Conservation (phyloP, 2,329 filamentous ascomycete species). For the Apiospora koreana region DNA sequence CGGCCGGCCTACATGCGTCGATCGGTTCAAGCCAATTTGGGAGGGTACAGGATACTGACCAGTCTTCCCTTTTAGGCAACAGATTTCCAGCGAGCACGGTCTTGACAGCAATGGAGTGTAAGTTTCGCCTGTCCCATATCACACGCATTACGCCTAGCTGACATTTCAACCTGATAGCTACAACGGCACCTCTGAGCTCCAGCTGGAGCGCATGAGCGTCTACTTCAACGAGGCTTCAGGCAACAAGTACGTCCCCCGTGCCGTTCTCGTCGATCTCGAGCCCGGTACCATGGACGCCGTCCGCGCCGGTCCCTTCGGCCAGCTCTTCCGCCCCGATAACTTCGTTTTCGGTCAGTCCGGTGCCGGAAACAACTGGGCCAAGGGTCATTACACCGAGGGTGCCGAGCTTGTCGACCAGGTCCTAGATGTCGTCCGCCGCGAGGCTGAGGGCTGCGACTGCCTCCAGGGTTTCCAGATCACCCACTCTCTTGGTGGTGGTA, state of each 20-base stretch:
- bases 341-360: constrained; percentile 99
- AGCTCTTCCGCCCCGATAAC: constrained; percentile 99
- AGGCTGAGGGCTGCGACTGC: constrained; percentile 98
- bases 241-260: constrained; percentile 99
- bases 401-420: constrained; percentile 98
- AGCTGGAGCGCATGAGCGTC: constrained; percentile 99
- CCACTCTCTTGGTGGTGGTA: constrained; percentile 99
- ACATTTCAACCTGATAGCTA: constrained; percentile 60
- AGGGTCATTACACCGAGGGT: constrained; percentile 99
- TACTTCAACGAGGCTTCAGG: constrained; percentile 96
- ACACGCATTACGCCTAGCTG: constrained; percentile 1
- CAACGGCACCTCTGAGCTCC: constrained; percentile 97
- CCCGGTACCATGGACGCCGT: constrained; percentile 99
- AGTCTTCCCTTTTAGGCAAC: constrained; percentile 57
- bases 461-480: constrained; percentile 99
- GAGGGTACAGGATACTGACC: constrained; percentile 37
- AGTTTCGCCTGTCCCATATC: constrained; percentile 40
- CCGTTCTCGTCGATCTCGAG: constrained; percentile 98
- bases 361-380: constrained; percentile 99
- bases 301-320: constrained; percentile 94
- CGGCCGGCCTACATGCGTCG: not conserved
- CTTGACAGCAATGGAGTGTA: constrained; percentile 97
- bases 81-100: constrained; percentile 88
- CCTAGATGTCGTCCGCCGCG: constrained; percentile 95
- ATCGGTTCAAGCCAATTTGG: not conserved